Evolutionary conservation across 1,284 basidiomycete species (phyloP).

Genomic region (Trichosporon asahii): DNA sequence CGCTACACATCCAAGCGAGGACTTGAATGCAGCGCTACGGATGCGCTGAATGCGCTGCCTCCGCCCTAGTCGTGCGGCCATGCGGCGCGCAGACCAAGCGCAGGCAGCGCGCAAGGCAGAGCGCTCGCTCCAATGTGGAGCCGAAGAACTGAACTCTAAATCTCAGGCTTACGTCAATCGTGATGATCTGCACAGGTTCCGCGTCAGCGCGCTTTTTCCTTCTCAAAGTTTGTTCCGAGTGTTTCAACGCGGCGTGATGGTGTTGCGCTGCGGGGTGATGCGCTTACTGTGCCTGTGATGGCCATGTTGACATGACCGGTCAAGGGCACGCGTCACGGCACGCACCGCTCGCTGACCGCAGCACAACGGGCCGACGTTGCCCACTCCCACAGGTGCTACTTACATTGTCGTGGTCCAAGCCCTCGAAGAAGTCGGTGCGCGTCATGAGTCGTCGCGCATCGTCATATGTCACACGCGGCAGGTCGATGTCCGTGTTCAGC

Average conservation of each 20-base stretch:
- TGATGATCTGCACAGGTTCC: conserved; percentile 59
- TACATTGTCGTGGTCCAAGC: conserved; percentile 51
- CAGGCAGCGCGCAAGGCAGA: background rate
- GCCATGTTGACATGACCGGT: background rate
- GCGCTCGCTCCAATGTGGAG: background rate
- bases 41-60: too few relatives aligned
- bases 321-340: background rate
- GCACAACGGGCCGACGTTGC: background rate
- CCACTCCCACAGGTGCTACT: conserved; percentile 19
- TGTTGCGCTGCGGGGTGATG: conserved; percentile 15
- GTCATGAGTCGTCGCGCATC: conserved; percentile 67
- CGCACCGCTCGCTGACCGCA: background rate
- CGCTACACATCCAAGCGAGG: background rate
- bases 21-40: background rate
- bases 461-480: conserved; percentile 46
- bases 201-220: background rate
- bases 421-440: conserved; percentile 70
- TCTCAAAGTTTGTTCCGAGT: conserved; percentile 2
- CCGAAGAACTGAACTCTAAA: background rate
- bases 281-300: background rate
- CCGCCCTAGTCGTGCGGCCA: too few relatives aligned
- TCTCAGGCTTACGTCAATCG: conserved; percentile 63
- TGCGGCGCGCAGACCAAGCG: too few relatives aligned
- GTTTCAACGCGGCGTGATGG: conserved; percentile 32
- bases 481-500: conserved; percentile 31